These are phyloP conservation scores for Paecilomyces niveus DNA, from an alignment of 2,329 filamentous ascomycete genomes.

Conservation along the genomic window DNA sequence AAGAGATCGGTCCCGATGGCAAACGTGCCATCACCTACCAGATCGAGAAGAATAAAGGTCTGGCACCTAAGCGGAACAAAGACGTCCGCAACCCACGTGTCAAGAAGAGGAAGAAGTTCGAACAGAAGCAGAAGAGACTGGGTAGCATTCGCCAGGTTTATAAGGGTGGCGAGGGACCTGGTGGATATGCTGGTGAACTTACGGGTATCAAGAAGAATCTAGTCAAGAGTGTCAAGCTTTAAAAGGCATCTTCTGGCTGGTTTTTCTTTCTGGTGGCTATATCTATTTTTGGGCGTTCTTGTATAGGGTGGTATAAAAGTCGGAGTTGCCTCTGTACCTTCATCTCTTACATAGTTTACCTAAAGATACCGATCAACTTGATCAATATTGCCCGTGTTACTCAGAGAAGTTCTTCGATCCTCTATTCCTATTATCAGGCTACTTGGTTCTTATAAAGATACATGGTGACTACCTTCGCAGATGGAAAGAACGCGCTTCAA, in stretches of 20 bases:
- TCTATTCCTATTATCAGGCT: not conserved
- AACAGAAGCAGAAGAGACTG: conserved; percentile 96
- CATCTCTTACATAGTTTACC: conserved; percentile 3
- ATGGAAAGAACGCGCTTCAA: no score
- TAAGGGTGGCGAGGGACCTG: conserved; percentile 74
- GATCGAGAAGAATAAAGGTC: conserved; percentile 96
- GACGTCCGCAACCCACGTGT: conserved; percentile 90
- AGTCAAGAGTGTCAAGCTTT: conserved; percentile 90
- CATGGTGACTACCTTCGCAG: not conserved
- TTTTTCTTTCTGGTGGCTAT: not conserved
- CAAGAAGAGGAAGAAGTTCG: conserved; percentile 96
- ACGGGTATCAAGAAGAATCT: conserved; percentile 93
- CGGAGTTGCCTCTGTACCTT: conserved; percentile 13
- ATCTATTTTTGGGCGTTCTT: conserved; percentile 13
- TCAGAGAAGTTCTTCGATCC: not conserved
- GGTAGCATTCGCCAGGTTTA: conserved; percentile 78
- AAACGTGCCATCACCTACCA: conserved; percentile 89
- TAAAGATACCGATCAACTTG: not conserved
- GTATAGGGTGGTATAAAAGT: conserved; percentile 12
- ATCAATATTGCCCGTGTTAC: not conserved
- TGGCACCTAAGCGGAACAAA: conserved; percentile 86
- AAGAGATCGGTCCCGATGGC: conserved; percentile 69
- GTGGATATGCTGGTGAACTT: conserved; percentile 83
- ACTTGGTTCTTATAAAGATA: not conserved
- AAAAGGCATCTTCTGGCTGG: conserved; percentile 16